A percentile compares a stretch with the other conserved stretches of the same genome.
Conservation (phyloP, 2,329 filamentous ascomycete species). For the Alternaria gansuensis region DNA sequence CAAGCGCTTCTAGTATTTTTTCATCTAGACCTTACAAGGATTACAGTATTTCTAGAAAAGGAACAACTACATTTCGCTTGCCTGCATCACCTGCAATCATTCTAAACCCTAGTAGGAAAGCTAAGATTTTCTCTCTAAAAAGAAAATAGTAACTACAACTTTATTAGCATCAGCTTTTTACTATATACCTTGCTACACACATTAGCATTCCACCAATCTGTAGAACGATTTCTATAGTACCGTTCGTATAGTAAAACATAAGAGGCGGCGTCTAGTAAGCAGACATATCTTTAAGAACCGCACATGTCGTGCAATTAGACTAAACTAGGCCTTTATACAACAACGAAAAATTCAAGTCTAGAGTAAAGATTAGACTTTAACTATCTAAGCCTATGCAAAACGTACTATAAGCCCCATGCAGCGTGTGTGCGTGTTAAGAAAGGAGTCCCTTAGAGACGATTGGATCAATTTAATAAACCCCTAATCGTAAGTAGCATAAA, state of each 20-base stretch:
- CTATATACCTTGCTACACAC: conserved; percentile 62
- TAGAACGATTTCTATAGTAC: conserved; percentile 72
- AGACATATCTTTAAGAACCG: conserved; percentile 82
- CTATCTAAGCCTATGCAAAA: conserved; percentile 6
- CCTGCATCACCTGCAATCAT: conserved; percentile 81
- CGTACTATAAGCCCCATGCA: conserved; percentile 72
- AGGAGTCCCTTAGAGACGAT: conserved; percentile 69
- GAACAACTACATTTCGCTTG: conserved; percentile 71
- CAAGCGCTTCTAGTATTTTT: conserved; percentile 20
- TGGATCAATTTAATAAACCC: conserved; percentile 78
- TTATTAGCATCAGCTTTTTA: conserved; percentile 20
- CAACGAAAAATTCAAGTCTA: conserved; percentile 10
- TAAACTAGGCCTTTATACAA: conserved; percentile 54
- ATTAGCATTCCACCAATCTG: conserved; percentile 86
- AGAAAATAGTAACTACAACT: conserved; percentile 78
- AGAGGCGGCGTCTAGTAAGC: conserved; percentile 82
- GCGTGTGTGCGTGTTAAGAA: conserved; percentile 73
- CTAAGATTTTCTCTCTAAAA: conserved; percentile 68
- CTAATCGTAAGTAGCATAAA: conserved; percentile 77
- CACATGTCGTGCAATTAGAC: conserved; percentile 81
- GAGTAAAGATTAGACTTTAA: conserved; percentile 46
- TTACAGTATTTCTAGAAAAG: conserved; percentile 1
- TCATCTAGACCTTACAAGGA: conserved; percentile 19
- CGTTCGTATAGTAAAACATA: conserved; percentile 77
- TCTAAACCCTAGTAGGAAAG: conserved; percentile 79